phyloP scores from a whole-genome alignment of 768 basidiomycete genomes.

The Gymnopilus junonius region DNA sequence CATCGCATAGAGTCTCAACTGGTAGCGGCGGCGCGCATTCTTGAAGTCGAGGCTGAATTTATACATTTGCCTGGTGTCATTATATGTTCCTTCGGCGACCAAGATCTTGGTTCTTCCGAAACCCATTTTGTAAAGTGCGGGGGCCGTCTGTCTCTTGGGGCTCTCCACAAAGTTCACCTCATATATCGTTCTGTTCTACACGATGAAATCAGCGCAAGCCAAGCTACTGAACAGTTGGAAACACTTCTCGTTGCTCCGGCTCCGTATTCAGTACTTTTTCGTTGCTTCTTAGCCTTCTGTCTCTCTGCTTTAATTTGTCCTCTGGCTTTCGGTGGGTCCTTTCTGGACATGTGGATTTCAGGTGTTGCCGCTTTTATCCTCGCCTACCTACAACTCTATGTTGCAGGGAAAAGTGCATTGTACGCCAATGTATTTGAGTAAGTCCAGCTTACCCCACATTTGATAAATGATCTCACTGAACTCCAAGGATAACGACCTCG shows the following conservation, averaged over 20 bases:
- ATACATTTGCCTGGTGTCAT: slow-evolving; percentile 83
- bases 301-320: slow-evolving; percentile 82
- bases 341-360: slow-evolving; percentile 85
- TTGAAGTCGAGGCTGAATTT: slow-evolving; percentile 92
- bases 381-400: slow-evolving; percentile 70
- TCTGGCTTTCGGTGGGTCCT: slow-evolving; percentile 83
- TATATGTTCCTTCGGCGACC: slow-evolving; percentile 89
- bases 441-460: slow-evolving; percentile 30
- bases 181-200: slow-evolving; percentile 90
- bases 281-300: slow-evolving; percentile 71
- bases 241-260: slow-evolving; percentile 65
- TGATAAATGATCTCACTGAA: not conserved
- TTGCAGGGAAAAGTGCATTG: slow-evolving; percentile 76
- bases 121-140: slow-evolving; percentile 86
- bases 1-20: slow-evolving; percentile 95
- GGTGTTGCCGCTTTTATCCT: slow-evolving; percentile 71
- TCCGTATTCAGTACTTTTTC: slow-evolving; percentile 62
- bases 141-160: slow-evolving; percentile 80
- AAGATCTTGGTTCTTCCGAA: slow-evolving; percentile 86
- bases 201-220: slow-evolving; percentile 86
- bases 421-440: slow-evolving; percentile 95
- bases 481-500: slow-evolving; percentile 74
- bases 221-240: slow-evolving; percentile 68
- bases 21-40: slow-evolving; percentile 82
- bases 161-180: slow-evolving; percentile 81